Evolutionary conservation across 768 basidiomycete species (phyloP).

Genomic region (Mycena belliarum): DNA sequence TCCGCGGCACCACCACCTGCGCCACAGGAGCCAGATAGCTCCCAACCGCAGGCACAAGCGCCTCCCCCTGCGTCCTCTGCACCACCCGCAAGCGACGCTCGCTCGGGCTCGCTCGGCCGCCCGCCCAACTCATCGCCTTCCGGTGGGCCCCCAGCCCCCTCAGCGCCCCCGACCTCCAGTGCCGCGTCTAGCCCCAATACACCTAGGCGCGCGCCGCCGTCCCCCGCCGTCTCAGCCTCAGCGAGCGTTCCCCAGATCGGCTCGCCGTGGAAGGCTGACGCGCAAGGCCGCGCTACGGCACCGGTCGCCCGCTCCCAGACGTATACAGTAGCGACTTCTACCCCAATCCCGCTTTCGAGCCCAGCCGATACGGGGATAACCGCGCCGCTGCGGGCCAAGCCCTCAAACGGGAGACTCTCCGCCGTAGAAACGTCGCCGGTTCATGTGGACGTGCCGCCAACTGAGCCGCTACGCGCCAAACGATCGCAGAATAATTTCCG

Average conservation of each 20-base stretch:
- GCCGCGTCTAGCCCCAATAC: neutral
- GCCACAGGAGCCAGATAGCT: too few relatives aligned
- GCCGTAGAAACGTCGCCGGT: too few relatives aligned
- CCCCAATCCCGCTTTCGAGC: too few relatives aligned
- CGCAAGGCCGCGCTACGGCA: neutral
- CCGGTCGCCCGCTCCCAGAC: neutral
- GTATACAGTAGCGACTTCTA: neutral
- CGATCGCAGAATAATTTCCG: conserved; percentile 4
- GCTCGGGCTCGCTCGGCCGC: conserved; percentile 5
- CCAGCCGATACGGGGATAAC: too few relatives aligned
- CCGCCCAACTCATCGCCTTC: too few relatives aligned
- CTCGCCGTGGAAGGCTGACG: neutral
- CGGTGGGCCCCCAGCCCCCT: neutral
- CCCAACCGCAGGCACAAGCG: too few relatives aligned
- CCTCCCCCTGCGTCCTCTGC: too few relatives aligned
- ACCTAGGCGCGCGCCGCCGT: neutral
- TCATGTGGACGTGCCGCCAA: neutral
- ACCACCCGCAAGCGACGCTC: neutral
- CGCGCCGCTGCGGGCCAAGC: too few relatives aligned
- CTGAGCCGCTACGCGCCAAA: neutral
- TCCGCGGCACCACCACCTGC: neutral
- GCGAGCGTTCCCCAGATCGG: neutral
- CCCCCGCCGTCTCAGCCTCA: neutral
- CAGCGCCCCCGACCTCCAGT: neutral
- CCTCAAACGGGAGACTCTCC: too few relatives aligned